Conservation (phyloP, 768 basidiomycete genomes). For the Neoboletus magnificus region DNA sequence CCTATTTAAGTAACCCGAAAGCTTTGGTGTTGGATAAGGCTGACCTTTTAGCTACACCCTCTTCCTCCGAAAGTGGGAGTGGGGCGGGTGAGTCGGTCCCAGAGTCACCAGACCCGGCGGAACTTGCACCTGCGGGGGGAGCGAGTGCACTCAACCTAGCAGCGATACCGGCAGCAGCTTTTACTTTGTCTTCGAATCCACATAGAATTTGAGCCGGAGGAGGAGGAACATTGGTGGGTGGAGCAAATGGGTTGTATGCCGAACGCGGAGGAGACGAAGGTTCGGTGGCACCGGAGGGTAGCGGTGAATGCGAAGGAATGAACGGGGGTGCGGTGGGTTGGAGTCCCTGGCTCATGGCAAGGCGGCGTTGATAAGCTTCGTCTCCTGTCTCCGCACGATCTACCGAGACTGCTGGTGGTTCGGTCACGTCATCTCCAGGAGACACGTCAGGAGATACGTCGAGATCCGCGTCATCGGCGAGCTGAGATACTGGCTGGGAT, state of each 20-base stretch:
- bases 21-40: background rate
- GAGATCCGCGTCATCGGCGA: constrained; percentile 18
- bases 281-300: constrained; percentile 19
- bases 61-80: constrained; percentile 32
- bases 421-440: constrained; percentile 1
- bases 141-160: constrained; percentile 65
- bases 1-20: background rate
- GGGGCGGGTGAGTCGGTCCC: constrained; percentile 25
- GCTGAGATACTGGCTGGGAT: constrained; percentile 23
- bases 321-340: constrained; percentile 30
- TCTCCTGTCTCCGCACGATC: constrained; percentile 51
- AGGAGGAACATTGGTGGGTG: constrained; percentile 56
- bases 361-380: constrained; percentile 62
- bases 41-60: constrained; percentile 18
- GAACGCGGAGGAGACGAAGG: constrained; percentile 48
- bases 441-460: constrained; percentile 5
- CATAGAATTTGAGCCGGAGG: constrained; percentile 46
- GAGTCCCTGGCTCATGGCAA: constrained; percentile 51
- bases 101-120: constrained; percentile 25
- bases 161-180: constrained; percentile 80
- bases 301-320: constrained; percentile 22
- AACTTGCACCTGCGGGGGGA: constrained; percentile 23
- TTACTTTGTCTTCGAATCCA: constrained; percentile 62
- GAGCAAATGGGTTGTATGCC: constrained; percentile 70
- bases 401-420: background rate